These are phyloP conservation scores for Volvariella surrecta DNA, from an alignment of 1,284 basidiomycete genomes.

Conservation along the genomic window DNA sequence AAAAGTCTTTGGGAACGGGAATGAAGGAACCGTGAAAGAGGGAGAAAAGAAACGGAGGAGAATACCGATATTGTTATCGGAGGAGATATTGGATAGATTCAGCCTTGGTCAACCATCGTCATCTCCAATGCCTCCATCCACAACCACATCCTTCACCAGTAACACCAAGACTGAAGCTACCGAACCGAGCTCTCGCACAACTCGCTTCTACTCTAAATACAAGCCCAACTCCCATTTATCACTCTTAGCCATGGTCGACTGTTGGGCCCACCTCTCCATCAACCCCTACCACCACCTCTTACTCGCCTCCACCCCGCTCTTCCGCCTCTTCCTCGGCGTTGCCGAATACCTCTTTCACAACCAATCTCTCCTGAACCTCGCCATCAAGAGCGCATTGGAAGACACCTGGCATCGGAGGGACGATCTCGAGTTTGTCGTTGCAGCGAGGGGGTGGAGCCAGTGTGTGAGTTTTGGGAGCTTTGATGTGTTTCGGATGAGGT, in stretches of 20 bases:
- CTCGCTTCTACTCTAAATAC: constrained; percentile 20
- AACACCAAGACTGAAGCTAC: too few relatives aligned
- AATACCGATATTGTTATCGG: constrained; percentile 77
- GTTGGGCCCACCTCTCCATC: constrained; percentile 86
- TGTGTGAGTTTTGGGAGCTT: constrained; percentile 91
- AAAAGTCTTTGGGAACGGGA: constrained; percentile 63
- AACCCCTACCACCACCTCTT: constrained; percentile 89
- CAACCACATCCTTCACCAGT: too few relatives aligned
- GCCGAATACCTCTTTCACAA: constrained; percentile 91
- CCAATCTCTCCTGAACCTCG: constrained; percentile 50
- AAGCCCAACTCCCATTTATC: constrained; percentile 87
- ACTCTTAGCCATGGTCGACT: constrained; percentile 98
- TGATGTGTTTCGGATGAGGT: constrained; percentile 79
- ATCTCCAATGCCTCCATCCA: constrained; percentile 4
- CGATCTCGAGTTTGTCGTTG: constrained; percentile 92
- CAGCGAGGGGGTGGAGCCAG: constrained; percentile 95
- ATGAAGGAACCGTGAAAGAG: constrained; percentile 13
- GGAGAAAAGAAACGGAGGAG: constrained; percentile 28
- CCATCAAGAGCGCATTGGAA: constrained; percentile 71
- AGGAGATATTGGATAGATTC: constrained; percentile 86
- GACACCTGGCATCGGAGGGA: constrained; percentile 83
- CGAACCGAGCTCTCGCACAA: constrained; percentile 10
- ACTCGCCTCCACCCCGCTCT: constrained; percentile 93
- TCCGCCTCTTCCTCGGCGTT: constrained; percentile 95
- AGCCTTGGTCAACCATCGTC: constrained; percentile 49